These are phyloP conservation scores for Capsicum chinense DNA, from an alignment of 257 asterid genomes.

Conservation along the genomic window DNA sequence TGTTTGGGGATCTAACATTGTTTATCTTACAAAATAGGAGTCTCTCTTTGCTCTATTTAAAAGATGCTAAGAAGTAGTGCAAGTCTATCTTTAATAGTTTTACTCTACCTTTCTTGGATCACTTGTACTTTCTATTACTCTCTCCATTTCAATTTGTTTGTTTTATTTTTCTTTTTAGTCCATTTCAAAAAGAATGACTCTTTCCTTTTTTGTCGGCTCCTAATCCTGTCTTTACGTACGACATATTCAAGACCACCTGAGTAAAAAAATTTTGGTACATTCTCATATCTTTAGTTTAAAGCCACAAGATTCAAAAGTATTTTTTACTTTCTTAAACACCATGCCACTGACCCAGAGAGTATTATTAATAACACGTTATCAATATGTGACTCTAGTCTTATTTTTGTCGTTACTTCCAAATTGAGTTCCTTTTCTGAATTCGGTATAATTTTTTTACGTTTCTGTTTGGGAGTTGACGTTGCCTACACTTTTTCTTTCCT, in stretches of 20 bases:
- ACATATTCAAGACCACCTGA: too few species aligned
- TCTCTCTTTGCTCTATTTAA: not conserved
- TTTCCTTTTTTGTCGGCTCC: not conserved
- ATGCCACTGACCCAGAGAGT: too few species aligned
- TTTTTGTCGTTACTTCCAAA: too few species aligned
- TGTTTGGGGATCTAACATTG: not conserved
- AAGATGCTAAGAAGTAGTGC: not conserved
- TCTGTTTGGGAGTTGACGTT: not conserved
- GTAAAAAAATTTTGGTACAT: too few species aligned
- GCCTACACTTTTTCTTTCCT: not conserved
- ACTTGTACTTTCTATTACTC: not conserved
- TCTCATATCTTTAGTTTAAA: too few species aligned
- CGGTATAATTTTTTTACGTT: not conserved
- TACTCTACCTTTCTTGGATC: not conserved
- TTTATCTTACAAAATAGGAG: not conserved
- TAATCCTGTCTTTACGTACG: not conserved
- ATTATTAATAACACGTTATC: too few species aligned
- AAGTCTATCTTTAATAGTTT: not conserved
- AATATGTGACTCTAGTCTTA: too few species aligned
- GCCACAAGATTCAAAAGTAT: too few species aligned
- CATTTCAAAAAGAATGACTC: not conserved
- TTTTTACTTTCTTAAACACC: too few species aligned
- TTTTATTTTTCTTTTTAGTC: not conserved
- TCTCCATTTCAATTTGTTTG: not conserved
- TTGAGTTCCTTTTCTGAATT: not conserved